phyloP scores from a whole-genome alignment of 1,284 basidiomycete species.

The Fistulinella staudtii region DNA sequence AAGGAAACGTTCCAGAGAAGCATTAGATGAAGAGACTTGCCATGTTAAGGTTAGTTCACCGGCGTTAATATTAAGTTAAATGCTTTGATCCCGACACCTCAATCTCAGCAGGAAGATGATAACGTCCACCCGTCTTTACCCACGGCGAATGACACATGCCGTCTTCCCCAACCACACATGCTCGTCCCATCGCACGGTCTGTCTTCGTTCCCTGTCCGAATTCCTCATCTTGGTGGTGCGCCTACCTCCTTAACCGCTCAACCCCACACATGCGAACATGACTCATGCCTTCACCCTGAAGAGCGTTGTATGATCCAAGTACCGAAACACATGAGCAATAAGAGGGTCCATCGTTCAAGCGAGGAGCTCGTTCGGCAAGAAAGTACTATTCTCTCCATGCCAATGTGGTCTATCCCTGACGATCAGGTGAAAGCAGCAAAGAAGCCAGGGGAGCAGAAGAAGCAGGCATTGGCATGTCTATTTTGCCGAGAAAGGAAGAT shows the following conservation, averaged over 20 bases:
- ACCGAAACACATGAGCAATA: conserved; percentile 25
- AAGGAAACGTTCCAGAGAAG: conserved; percentile 35
- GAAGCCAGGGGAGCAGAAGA: conserved; percentile 37
- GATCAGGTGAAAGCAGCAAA: conserved; percentile 34
- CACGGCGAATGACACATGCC: conserved; percentile 22
- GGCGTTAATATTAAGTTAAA: conserved; percentile 32
- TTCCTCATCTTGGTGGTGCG: conserved; percentile 13
- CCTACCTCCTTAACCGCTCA: conserved; percentile 9
- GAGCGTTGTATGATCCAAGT: conserved; percentile 20
- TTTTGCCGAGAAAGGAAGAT: conserved; percentile 40
- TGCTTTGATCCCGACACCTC: conserved; percentile 22
- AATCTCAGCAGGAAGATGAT: conserved; percentile 29
- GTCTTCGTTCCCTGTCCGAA: conserved; percentile 14
- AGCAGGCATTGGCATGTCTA: conserved; percentile 38
- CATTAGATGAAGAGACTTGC: conserved; percentile 28
- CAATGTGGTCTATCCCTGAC: conserved; percentile 33
- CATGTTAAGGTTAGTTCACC: conserved; percentile 31
- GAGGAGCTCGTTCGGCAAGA: conserved; percentile 33
- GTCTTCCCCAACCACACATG: conserved; percentile 24
- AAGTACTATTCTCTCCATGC: conserved; percentile 20
- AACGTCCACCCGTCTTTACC: conserved; percentile 17
- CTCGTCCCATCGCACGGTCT: conserved; percentile 23
- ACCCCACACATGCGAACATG: conserved; percentile 19
- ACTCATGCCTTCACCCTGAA: conserved; percentile 23
- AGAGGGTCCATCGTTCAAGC: conserved; percentile 30